Base-by-base conservation (phyloP, 768 basidiomycete species). In the Hygrocybe coccinea region DNA sequence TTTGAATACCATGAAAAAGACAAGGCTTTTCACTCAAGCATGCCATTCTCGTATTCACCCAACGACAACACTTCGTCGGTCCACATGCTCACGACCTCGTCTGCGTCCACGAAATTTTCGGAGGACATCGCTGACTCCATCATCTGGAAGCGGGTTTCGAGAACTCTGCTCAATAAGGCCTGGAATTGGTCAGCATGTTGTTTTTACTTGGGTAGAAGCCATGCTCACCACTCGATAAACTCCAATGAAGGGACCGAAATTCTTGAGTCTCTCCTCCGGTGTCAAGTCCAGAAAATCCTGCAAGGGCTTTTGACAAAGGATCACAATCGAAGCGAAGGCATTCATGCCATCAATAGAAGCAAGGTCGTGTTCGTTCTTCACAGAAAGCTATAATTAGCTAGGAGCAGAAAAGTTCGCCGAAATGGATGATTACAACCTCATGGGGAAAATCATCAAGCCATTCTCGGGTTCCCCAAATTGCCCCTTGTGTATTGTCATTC, bases 321-420 rank as follows among this genome's bases (percentile, higher is more conserved):
- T 77, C 3, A 85, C 68, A n/a, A 79, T 76, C 5, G 89, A 83
- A 1, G 83, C 82, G 64, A 89, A 87, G 5, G 73, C 69, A 56
- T 91, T 91, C 81, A 91, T 83, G 14, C 86, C 84, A 5, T 74
- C 69, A 8, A 81, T 72, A 1, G 67, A 64, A 0, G 81, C 78
- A 47, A 91, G 70, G 59, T 81, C 76, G 24, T 72, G 71, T 59
- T 90, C 88, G 35, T 83, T 81, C 87, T 89, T 33, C 8, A 7
- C 5, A 14, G 12, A 33, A 51, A 38, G 64, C 21, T 36, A 35
- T 36, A 37, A 52, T 33, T 11, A 54, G n/a, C 44, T 5, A 56
- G 33, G 14, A 15, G 12, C 5, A 2, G 7, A 24, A 47, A 56
- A 25, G 37, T 57, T 47, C 11, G 55, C 36, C n/a, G n/a, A 15